Conservation (phyloP, 306 rosid species). For the Cicer yamashitae region DNA sequence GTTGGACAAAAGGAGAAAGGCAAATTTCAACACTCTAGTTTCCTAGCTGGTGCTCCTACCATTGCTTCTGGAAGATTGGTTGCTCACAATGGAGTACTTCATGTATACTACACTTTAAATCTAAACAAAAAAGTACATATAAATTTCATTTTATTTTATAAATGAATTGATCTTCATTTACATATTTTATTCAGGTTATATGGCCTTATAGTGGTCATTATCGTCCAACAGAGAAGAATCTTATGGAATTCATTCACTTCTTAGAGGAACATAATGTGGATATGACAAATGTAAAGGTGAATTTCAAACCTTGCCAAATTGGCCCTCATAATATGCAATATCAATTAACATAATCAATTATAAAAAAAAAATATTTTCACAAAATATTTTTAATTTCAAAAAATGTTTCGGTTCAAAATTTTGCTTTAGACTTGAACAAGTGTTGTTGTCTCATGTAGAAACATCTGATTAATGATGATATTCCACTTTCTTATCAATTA, state of each 20-base stretch:
- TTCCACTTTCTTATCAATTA: slow-evolving; percentile 40
- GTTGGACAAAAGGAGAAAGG: slow-evolving; percentile 79
- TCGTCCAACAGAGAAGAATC: slow-evolving; percentile 73
- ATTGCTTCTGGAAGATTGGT: slow-evolving; percentile 82
- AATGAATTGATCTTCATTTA: slow-evolving; percentile 22
- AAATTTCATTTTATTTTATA: background rate
- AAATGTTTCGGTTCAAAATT: too few species aligned
- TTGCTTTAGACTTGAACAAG: too few species aligned
- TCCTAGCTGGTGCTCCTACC: slow-evolving; percentile 86
- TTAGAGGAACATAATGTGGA: slow-evolving; percentile 71
- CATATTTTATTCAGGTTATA: slow-evolving; percentile 63
- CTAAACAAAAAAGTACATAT: too few species aligned
- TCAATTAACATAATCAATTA: slow-evolving; percentile 1
- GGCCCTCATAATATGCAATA: background rate
- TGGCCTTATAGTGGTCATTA: slow-evolving; percentile 96
- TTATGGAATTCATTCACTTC: slow-evolving; percentile 66
- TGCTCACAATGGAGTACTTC: slow-evolving; percentile 64
- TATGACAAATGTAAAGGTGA: slow-evolving; percentile 80
- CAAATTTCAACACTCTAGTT: slow-evolving; percentile 84
- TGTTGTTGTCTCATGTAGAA: slow-evolving; percentile 50
- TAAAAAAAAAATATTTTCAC: too few species aligned
- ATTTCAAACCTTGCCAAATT: background rate
- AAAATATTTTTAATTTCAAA: too few species aligned
- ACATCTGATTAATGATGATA: slow-evolving; percentile 69
- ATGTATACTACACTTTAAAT: slow-evolving; percentile 48